These are phyloP conservation scores for Halophytophthora polymorphica DNA, from an alignment of 352 stramenopile genomes.

Conservation along the genomic window DNA sequence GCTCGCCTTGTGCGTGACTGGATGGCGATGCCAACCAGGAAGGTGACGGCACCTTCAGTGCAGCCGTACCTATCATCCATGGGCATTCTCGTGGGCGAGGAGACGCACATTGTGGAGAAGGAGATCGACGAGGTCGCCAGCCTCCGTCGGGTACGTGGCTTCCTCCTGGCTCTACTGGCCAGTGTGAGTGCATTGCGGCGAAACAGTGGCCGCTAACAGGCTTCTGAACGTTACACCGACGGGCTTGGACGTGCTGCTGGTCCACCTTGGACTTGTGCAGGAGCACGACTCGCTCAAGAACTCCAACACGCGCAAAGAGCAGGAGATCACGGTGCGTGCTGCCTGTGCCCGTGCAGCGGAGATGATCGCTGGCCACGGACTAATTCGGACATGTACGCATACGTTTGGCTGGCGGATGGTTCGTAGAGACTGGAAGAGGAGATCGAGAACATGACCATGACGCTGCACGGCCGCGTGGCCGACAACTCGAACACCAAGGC, in stretches of 20 bases:
- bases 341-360: no score
- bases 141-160: conserved; percentile 58
- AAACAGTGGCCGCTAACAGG: no score
- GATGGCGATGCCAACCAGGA: conserved; percentile 20
- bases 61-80: conserved; percentile 73
- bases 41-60: conserved; percentile 64
- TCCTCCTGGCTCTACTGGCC: no score
- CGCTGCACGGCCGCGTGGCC: conserved; percentile 53
- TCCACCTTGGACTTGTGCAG: conserved; percentile 28
- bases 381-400: no score
- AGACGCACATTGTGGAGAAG: conserved; percentile 78
- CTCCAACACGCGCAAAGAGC: conserved; percentile 63
- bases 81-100: conserved; percentile 66
- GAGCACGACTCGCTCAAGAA: conserved; percentile 68
- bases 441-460: conserved; percentile 71
- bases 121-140: conserved; percentile 72
- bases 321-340: conserved; percentile 51
- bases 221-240: no score
- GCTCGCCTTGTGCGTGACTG: conserved; percentile 3
- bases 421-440: conserved; percentile 68
- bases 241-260: no score
- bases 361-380: no score
- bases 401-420: background rate
- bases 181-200: no score
- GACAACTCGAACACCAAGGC: conserved; percentile 57